phyloP scores from a whole-genome alignment of 257 asterid genomes.

The Cruciata laevipes region DNA sequence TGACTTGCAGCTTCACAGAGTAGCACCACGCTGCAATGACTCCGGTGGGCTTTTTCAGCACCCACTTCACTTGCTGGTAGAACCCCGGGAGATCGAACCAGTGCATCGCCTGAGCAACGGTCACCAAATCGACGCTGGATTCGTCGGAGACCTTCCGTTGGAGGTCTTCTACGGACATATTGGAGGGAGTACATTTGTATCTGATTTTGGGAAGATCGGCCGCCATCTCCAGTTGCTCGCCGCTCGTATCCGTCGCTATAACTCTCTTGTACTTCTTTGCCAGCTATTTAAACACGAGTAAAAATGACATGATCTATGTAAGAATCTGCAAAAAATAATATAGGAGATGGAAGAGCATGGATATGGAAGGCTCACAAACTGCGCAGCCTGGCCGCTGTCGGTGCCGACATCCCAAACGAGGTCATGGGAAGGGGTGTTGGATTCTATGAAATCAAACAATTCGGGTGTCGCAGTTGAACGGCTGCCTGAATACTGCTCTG shows the following conservation, averaged over 20 bases:
- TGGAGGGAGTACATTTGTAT: slow-evolving; percentile 47
- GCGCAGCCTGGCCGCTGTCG: slow-evolving; percentile 11
- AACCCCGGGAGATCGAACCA: slow-evolving; percentile 7
- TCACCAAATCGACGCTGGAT: slow-evolving; percentile 29
- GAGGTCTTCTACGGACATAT: slow-evolving; percentile 41
- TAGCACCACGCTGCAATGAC: slow-evolving; percentile 6
- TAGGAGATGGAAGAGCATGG: neutral
- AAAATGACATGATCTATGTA: neutral
- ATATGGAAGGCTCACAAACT: neutral
- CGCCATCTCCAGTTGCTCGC: slow-evolving; percentile 54
- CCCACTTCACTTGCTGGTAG: neutral
- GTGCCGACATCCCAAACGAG: slow-evolving; percentile 15
- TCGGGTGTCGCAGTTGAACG: slow-evolving; percentile 4
- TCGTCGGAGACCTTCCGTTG: slow-evolving; percentile 25
- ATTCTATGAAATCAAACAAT: neutral
- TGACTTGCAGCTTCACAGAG: neutral
- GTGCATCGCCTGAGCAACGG: slow-evolving; percentile 6
- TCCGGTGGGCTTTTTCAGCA: slow-evolving; percentile 5
- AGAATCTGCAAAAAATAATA: neutral
- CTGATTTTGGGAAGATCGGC: slow-evolving; percentile 40
- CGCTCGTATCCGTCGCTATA: slow-evolving; percentile 60
- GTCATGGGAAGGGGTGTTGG: slow-evolving; percentile 8
- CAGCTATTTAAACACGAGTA: slow-evolving; percentile 26
- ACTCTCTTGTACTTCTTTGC: slow-evolving; percentile 47
- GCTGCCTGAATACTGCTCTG: neutral